Evolutionary conservation across 352 stramenopile species (phyloP).

Genomic region (Stramenopiles sp.): DNA sequence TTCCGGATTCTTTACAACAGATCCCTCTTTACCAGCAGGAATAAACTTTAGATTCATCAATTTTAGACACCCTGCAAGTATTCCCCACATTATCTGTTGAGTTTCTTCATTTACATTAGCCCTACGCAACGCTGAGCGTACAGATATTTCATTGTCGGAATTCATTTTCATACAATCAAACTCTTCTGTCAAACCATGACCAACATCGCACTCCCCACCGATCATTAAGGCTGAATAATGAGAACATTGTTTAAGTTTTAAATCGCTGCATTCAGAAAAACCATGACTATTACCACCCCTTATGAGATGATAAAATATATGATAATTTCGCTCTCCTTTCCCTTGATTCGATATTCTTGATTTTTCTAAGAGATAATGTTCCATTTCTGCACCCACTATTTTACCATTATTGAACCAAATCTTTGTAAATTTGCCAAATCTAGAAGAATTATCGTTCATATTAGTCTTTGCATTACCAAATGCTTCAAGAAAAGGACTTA

Average conservation of each 20-base stretch:
- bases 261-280: conserved; percentile 42
- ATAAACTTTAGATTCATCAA: conserved; percentile 38
- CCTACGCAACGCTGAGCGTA: too few species aligned
- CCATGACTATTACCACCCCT: conserved; percentile 21
- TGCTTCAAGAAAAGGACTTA: conserved; percentile 89
- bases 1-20: conserved; percentile 7
- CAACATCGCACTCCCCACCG: conserved; percentile 33
- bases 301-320: conserved; percentile 56
- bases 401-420: conserved; percentile 47
- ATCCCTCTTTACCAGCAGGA: conserved; percentile 19
- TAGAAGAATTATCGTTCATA: conserved; percentile 74
- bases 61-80: too few species aligned
- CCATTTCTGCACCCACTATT: conserved; percentile 39
- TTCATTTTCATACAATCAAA: conserved; percentile 31
- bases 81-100: too few species aligned
- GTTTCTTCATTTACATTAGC: too few species aligned
- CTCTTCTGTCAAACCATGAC: conserved; percentile 25
- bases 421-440: conserved; percentile 91
- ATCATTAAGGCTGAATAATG: not conserved
- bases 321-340: conserved; percentile 50
- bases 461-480: conserved; percentile 91
- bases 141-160: too few species aligned
- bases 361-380: conserved; percentile 60
- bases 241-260: conserved; percentile 5
- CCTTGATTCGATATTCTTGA: conserved; percentile 35